Base-by-base conservation (phyloP, 2,329 filamentous ascomycete genomes). In the Myriosclerotinia curreyana region DNA sequence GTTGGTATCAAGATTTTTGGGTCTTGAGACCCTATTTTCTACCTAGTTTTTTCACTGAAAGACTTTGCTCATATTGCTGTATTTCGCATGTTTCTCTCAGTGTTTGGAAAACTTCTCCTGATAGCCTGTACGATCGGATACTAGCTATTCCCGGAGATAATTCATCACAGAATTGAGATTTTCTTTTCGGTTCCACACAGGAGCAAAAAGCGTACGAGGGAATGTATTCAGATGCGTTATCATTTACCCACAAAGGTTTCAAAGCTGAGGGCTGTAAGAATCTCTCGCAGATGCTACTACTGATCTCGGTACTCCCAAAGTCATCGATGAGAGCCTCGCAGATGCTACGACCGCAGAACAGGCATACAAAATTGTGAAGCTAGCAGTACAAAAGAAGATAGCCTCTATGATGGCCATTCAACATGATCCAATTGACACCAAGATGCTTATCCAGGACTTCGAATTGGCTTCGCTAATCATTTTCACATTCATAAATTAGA, bases 401-500 rank as follows among this genome's bases (percentile, higher is more conserved):
- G 31, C 56, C 22, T 34, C 42, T 34, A 34, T 60, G 31, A 31
- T 60, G 22, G 56, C 56, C 3, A 25, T 60, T 6, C 14, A 60
- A 28, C 8, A 34, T 38, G 20, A 49, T 28, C 25, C 22, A 8
- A 50, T 60, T n/a, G 46, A 50, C 34, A 22, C 46, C 12, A 25
- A 22, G 5, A 34, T 34, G 28, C 20, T 31, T 14, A 40, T 60
- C 17, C 31, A 38, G 11, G 56, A 60, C 31, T 60, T 60, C 51
- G 56, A 44, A 11, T 31, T 60, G 7, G 56, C 51, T 36, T 60
- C 56, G 3, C 36, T 60, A 8, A 50, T 60, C 14, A 40, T 40
- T 20, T n/a, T 60, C n/a, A 40, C 28, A 25, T 38, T 60, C 15
- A 49, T 22, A 40, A 60, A 60, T 40, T 60, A 31, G 56, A 60